Evolutionary conservation across 192 early-diverging fungal genomes (phyloP).

Genomic region (Coemansia sp.): DNA sequence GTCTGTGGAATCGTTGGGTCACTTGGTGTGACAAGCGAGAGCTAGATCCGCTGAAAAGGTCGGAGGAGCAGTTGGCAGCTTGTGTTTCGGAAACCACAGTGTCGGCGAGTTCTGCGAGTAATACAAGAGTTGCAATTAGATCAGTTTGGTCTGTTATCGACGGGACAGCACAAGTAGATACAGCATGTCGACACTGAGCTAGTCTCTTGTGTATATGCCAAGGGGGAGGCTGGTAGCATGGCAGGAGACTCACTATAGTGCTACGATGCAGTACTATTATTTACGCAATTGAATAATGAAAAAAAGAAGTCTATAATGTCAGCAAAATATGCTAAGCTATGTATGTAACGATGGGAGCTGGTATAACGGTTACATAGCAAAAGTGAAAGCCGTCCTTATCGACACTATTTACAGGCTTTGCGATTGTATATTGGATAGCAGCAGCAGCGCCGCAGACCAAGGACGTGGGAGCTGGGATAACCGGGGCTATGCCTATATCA

Average conservation of each 20-base stretch:
- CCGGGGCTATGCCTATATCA: not conserved
- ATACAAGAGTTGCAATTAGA: not conserved
- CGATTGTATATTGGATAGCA: not conserved
- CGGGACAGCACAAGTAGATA: too few relatives aligned
- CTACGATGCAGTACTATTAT: too few relatives aligned
- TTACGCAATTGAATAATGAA: too few relatives aligned
- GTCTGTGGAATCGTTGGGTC: not conserved
- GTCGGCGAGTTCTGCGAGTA: not conserved
- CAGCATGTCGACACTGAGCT: too few relatives aligned
- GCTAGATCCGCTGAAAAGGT: not conserved
- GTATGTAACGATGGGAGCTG: too few relatives aligned
- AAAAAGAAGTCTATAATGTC: too few relatives aligned
- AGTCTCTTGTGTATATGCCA: too few relatives aligned
- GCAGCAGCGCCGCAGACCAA: not conserved
- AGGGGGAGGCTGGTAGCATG: too few relatives aligned
- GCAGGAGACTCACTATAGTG: too few relatives aligned
- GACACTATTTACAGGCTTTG: not conserved
- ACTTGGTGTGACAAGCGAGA: not conserved
- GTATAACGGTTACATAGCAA: not conserved
- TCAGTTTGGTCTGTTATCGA: not conserved
- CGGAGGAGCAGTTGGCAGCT: not conserved
- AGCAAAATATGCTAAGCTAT: too few relatives aligned
- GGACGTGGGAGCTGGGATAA: not conserved
- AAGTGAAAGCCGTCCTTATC: not conserved
- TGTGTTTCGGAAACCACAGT: not conserved